These are phyloP conservation scores for Coleophoma crateriformis DNA, from an alignment of 2,329 filamentous ascomycete species.

Conservation along the genomic window DNA sequence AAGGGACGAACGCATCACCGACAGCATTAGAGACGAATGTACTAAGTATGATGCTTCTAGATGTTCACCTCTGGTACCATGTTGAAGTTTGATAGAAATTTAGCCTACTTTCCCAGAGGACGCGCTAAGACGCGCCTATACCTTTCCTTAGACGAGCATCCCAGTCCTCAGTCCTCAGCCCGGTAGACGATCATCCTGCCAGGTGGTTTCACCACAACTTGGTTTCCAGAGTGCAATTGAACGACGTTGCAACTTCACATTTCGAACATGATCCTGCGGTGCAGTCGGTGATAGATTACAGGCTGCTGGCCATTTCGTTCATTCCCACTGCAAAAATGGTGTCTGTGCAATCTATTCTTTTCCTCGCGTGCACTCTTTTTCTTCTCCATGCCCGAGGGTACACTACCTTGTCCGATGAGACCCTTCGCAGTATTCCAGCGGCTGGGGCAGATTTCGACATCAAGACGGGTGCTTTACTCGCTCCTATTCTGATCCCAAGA, in stretches of 20 bases:
- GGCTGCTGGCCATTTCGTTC: neutral
- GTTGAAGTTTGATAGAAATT: too few species aligned
- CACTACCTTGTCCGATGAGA: conserved; percentile 62
- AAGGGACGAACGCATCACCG: too few species aligned
- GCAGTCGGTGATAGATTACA: neutral
- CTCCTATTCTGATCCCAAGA: conserved; percentile 81
- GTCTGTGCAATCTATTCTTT: conserved; percentile 5
- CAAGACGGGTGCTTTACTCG: conserved; percentile 65
- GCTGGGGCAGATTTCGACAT: conserved; percentile 75
- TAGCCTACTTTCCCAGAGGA: too few species aligned
- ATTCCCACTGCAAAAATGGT: neutral
- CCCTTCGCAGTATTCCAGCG: conserved; percentile 66
- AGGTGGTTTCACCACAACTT: neutral
- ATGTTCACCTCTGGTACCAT: too few species aligned
- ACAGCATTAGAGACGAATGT: too few species aligned
- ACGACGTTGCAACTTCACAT: neutral
- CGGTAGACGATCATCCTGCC: neutral
- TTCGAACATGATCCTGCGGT: neutral
- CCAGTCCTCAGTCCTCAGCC: neutral
- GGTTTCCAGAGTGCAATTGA: neutral
- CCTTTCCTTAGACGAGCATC: neutral
- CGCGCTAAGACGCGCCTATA: neutral
- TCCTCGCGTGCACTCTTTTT: conserved; percentile 10
- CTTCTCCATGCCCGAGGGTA: conserved; percentile 14
- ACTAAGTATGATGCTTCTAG: too few species aligned